These are phyloP conservation scores for Tulasnella sp. DNA, from an alignment of 768 basidiomycete species.

Conservation along the genomic window DNA sequence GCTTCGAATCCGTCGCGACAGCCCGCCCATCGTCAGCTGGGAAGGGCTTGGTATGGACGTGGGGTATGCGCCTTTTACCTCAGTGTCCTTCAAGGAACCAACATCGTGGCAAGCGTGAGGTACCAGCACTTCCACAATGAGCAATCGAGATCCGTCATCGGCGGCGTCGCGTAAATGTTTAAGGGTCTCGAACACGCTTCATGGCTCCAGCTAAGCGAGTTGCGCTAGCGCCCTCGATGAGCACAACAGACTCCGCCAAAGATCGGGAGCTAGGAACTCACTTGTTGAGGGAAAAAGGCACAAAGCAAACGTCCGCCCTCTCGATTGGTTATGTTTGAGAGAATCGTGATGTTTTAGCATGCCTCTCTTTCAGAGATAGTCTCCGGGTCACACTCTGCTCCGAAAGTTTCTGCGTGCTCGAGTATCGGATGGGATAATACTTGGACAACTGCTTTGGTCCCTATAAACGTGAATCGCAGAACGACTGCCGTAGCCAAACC, in stretches of 20 bases:
- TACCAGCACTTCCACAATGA: background rate
- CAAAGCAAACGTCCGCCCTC: no score
- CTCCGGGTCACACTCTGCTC: no score
- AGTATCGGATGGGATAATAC: background rate
- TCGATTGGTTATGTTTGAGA: no score
- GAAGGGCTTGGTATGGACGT: background rate
- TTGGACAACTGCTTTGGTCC: background rate
- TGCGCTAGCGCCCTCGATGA: background rate
- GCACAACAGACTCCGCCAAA: no score
- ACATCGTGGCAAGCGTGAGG: background rate
- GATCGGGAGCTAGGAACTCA: background rate
- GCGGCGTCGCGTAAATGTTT: conserved; percentile 24
- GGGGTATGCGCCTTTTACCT: conserved; percentile 9
- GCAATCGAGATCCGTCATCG: background rate
- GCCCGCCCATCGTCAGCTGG: conserved; percentile 19
- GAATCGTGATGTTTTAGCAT: no score
- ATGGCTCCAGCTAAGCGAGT: background rate
- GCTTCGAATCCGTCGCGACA: background rate
- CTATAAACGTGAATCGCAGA: background rate
- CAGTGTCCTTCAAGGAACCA: background rate
- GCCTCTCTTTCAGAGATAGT: no score
- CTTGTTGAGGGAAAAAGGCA: conserved; percentile 19
- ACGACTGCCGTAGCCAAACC: background rate
- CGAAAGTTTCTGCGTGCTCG: background rate
- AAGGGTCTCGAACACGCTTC: conserved; percentile 11